Conservation (phyloP, 495 filamentous ascomycete species). For the Neurospora sublineolata region DNA sequence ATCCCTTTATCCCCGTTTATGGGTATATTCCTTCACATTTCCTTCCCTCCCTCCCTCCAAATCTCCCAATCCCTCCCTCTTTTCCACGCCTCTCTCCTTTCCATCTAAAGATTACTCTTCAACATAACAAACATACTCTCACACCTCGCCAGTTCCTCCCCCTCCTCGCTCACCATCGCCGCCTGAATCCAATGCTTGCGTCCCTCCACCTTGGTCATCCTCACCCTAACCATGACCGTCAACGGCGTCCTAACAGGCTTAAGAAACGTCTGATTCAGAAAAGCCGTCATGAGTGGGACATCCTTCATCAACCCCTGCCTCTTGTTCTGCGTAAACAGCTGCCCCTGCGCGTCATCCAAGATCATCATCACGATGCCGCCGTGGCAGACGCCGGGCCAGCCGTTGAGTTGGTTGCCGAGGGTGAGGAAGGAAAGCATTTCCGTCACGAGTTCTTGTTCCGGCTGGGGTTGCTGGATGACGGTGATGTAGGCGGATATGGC, state of each 20-base stretch:
- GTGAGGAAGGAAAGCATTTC: slow-evolving; percentile 37
- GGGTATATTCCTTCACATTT: not conserved
- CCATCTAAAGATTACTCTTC: slow-evolving; percentile 11
- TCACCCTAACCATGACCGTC: slow-evolving; percentile 39
- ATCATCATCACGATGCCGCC: slow-evolving; percentile 51
- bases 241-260: slow-evolving; percentile 43
- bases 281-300: slow-evolving; percentile 39
- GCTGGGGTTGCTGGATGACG: slow-evolving; percentile 23
- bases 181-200: slow-evolving; percentile 37
- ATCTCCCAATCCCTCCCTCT: not conserved
- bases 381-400: slow-evolving; percentile 45
- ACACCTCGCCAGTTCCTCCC: slow-evolving; percentile 29
- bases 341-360: slow-evolving; percentile 43
- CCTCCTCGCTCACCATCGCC: slow-evolving; percentile 23
- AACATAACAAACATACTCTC: slow-evolving; percentile 36
- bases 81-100: not conserved
- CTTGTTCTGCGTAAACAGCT: slow-evolving; percentile 37
- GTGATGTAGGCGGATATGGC: slow-evolving; percentile 41
- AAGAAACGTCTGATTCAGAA: slow-evolving; percentile 45
- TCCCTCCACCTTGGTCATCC: slow-evolving; percentile 26
- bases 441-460: slow-evolving; percentile 17
- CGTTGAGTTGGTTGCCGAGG: slow-evolving; percentile 46
- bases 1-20: not conserved
- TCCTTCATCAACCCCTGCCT: slow-evolving; percentile 13
- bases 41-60: not conserved